Percentiles rank a stretch among this genome's conserved stretches.
These are phyloP conservation scores for Apiosordaria backusii DNA, from an alignment of 495 filamentous ascomycete genomes.

Conservation along the genomic window DNA sequence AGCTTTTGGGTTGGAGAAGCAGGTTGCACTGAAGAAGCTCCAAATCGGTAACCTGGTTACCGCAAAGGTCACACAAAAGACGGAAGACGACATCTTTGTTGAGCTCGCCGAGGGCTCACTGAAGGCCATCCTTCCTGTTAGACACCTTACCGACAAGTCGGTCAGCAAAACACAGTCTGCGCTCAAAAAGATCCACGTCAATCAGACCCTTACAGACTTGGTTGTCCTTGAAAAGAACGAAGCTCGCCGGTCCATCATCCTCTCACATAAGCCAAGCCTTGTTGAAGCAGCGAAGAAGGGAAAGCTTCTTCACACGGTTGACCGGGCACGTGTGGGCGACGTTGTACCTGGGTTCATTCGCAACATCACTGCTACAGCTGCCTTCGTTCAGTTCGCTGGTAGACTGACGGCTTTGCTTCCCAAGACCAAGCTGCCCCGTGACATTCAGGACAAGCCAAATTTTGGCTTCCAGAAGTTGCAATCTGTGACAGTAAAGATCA, in stretches of 20 bases:
- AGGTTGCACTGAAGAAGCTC: slow-evolving; percentile 67
- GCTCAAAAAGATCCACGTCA: slow-evolving; percentile 74
- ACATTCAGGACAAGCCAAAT: slow-evolving; percentile 58
- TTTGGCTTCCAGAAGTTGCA: slow-evolving; percentile 75
- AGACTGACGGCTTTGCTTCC: slow-evolving; percentile 73
- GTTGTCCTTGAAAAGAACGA: slow-evolving; percentile 76
- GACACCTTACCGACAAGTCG: slow-evolving; percentile 80
- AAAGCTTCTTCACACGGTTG: slow-evolving; percentile 60
- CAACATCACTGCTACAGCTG: slow-evolving; percentile 70
- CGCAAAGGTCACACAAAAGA: slow-evolving; percentile 81
- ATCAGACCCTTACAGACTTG: slow-evolving; percentile 78
- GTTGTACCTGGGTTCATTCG: slow-evolving; percentile 77
- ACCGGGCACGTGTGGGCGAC: slow-evolving; percentile 64
- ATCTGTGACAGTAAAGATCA: slow-evolving; percentile 64
- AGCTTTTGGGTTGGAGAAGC: slow-evolving; percentile 68
- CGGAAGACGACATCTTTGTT: slow-evolving; percentile 70
- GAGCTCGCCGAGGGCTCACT: slow-evolving; percentile 68
- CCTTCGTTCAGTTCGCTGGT: slow-evolving; percentile 80
- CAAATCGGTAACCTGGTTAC: slow-evolving; percentile 66
- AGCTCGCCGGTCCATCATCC: slow-evolving; percentile 62
- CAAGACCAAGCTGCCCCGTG: slow-evolving; percentile 67
- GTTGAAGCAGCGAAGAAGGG: slow-evolving; percentile 67
- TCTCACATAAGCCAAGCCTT: slow-evolving; percentile 78
- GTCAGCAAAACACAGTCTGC: slow-evolving; percentile 66
- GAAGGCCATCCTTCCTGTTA: slow-evolving; percentile 68